Evolutionary conservation across 1,284 basidiomycete genomes (phyloP).

Genomic region (Cryptococcus deneoformans): DNA sequence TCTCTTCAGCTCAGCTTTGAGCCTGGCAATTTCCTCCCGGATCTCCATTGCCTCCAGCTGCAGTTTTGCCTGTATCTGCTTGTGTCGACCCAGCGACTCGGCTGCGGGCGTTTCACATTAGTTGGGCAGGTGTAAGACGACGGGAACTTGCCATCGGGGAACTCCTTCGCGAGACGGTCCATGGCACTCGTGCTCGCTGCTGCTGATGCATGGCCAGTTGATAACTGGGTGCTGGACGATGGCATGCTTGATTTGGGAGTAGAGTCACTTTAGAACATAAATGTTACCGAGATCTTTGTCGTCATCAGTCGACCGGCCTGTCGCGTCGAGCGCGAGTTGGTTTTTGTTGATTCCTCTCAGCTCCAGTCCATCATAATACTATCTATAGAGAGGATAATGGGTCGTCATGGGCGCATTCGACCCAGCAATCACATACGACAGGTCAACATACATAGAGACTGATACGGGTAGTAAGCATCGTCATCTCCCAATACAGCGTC

Average conservation of each 20-base stretch:
- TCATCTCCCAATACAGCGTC: not conserved
- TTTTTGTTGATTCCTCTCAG: not conserved
- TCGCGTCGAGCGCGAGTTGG: not conserved
- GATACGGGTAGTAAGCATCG: slow-evolving; percentile 43
- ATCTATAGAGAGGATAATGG: slow-evolving; percentile 1
- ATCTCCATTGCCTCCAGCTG: slow-evolving; percentile 44
- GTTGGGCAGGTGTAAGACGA: not conserved
- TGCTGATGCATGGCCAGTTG: too few relatives aligned
- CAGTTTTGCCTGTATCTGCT: slow-evolving; percentile 40
- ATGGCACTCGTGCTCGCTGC: slow-evolving; percentile 12
- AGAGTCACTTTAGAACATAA: not conserved
- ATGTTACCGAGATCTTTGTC: not conserved
- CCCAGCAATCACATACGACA: slow-evolving; percentile 41
- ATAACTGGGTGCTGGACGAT: too few relatives aligned
- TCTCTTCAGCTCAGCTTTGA: slow-evolving; percentile 64
- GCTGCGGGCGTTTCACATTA: slow-evolving; percentile 15
- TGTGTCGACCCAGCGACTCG: slow-evolving; percentile 30
- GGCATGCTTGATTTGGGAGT: too few relatives aligned
- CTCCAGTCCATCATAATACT: not conserved
- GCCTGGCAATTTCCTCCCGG: slow-evolving; percentile 62
- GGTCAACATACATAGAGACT: slow-evolving; percentile 46
- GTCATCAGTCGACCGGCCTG: not conserved
- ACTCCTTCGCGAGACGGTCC: slow-evolving; percentile 22
- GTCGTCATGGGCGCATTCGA: slow-evolving; percentile 45
- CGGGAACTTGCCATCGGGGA: slow-evolving; percentile 27